Percentiles rank a stretch among this genome's conserved stretches.
phyloP scores from a whole-genome alignment of 495 filamentous ascomycete genomes.

The Lophiotrema nucula region DNA sequence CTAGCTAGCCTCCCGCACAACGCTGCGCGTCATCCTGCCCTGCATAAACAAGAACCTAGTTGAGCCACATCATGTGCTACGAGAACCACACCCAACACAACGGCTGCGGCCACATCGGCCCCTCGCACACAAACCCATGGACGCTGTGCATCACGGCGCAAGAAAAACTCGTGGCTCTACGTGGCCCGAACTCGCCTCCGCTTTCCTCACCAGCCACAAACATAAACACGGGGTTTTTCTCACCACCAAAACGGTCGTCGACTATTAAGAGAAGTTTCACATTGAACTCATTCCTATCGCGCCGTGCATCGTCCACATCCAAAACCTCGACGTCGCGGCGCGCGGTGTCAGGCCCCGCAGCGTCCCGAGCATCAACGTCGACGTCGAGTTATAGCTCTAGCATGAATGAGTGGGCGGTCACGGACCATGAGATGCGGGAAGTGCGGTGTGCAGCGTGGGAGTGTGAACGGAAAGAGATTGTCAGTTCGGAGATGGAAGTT shows the following conservation, averaged over 20 bases:
- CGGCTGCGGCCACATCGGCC: neutral
- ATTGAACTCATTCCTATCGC: neutral
- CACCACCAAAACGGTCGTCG: neutral
- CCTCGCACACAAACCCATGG: neutral
- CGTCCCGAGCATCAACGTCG: no score
- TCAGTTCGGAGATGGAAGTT: neutral
- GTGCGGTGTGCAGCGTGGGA: neutral
- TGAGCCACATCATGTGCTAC: neutral
- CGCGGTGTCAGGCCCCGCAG: no score
- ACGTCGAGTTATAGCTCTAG: neutral
- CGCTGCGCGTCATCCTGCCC: neutral
- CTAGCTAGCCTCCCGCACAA: neutral
- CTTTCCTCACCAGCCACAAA: neutral
- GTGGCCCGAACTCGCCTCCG: neutral
- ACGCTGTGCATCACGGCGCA: neutral
- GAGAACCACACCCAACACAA: neutral
- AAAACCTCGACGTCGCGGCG: neutral
- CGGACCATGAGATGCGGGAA: neutral
- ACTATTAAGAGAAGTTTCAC: neutral
- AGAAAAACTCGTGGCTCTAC: neutral
- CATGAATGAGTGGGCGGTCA: neutral
- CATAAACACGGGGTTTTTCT: no score
- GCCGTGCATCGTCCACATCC: neutral
- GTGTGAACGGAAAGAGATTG: neutral
- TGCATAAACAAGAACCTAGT: neutral